Percentiles rank a stretch among this genome's conserved stretches.
These are phyloP conservation scores for Tetradesmus obliquus DNA, from an alignment of 139 green algal genomes.

Conservation along the genomic window DNA sequence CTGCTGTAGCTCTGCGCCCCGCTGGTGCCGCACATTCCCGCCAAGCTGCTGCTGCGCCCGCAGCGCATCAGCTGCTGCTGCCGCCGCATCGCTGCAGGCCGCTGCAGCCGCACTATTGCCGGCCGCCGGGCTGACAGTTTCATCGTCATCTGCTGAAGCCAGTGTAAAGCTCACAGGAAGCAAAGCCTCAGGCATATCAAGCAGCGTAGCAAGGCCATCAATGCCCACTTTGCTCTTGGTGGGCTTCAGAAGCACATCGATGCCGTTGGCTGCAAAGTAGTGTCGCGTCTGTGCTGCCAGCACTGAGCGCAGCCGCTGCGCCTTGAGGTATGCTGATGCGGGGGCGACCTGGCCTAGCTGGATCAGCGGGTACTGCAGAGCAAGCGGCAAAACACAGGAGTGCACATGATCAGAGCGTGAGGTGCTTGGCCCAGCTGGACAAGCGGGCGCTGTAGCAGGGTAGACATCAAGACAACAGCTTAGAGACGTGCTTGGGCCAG, in stretches of 20 bases:
- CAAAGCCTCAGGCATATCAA: slow-evolving; percentile 33
- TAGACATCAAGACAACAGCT: too few species aligned
- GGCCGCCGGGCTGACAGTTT: not conserved
- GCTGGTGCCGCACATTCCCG: not conserved
- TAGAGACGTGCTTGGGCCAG: too few species aligned
- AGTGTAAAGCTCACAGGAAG: slow-evolving; percentile 1
- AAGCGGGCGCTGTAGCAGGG: too few species aligned
- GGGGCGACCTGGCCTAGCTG: slow-evolving; percentile 8
- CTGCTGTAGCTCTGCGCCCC: not conserved
- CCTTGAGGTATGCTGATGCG: slow-evolving; percentile 18
- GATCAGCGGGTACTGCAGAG: not conserved
- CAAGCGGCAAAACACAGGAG: not conserved
- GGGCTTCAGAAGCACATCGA: slow-evolving; percentile 30
- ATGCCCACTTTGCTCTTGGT: not conserved
- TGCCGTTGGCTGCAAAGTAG: slow-evolving; percentile 17
- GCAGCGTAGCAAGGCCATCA: slow-evolving; percentile 17
- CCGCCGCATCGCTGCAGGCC: not conserved
- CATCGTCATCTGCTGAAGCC: not conserved
- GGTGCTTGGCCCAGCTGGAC: not conserved
- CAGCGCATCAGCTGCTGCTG: not conserved
- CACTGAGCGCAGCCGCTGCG: slow-evolving; percentile 8
- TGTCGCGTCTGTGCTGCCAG: not conserved
- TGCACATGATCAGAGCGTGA: not conserved
- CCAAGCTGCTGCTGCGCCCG: not conserved
- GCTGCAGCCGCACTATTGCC: not conserved